Evolutionary conservation across 805 yeast species (phyloP).

Genomic region (Saccharomycopsis sp.): DNA sequence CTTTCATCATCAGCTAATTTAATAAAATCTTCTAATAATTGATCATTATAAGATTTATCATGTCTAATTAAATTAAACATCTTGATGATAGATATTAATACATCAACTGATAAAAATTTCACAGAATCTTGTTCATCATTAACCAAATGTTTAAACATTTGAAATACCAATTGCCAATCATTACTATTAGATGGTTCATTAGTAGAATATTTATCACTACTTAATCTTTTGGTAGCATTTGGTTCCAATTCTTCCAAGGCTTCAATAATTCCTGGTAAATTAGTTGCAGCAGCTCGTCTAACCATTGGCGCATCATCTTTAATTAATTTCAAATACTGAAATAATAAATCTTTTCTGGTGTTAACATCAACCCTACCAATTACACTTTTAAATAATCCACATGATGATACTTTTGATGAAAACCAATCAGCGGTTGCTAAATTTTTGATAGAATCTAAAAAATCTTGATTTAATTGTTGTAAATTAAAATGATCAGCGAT

Average conservation of each 20-base stretch:
- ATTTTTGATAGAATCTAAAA: constrained; percentile 69
- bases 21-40: constrained; percentile 57
- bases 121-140: constrained; percentile 93
- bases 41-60: constrained; percentile 54
- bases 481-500: constrained; percentile 57
- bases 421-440: constrained; percentile 92
- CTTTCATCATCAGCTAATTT: constrained; percentile 79
- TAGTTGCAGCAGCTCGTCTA: constrained; percentile 85
- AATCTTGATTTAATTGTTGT: constrained; percentile 57
- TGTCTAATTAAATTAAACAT: constrained; percentile 49
- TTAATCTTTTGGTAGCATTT: constrained; percentile 11
- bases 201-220: constrained; percentile 15
- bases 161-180: constrained; percentile 72
- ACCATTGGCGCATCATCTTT: constrained; percentile 98
- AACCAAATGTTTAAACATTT: constrained; percentile 72
- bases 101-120: constrained; percentile 81
- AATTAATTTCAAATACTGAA: constrained; percentile 61
- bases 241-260: constrained; percentile 36
- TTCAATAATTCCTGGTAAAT: constrained; percentile 69
- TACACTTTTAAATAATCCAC: constrained; percentile 77
- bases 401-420: constrained; percentile 81
- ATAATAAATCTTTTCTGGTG: constrained; percentile 54
- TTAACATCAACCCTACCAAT: constrained; percentile 49
- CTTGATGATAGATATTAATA: constrained; percentile 71
- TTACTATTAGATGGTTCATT: constrained; percentile 42